These are phyloP conservation scores for Iris macrosiphon DNA, from an alignment of 106 monocot genomes.

Conservation along the genomic window DNA sequence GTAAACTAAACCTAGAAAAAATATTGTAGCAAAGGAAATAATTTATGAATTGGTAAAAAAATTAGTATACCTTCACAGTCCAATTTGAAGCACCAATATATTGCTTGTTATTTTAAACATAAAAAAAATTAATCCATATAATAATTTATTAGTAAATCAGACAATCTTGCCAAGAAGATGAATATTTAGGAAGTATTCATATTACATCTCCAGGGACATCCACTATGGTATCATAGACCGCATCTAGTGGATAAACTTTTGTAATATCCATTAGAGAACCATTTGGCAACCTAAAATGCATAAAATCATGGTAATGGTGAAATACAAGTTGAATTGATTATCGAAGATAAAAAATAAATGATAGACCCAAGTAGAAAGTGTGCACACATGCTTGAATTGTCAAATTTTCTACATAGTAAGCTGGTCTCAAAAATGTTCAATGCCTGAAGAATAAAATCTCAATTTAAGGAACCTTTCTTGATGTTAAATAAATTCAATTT, in stretches of 20 bases:
- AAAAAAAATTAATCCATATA: neutral
- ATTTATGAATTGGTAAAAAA: too few relatives aligned
- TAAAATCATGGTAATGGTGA: too few relatives aligned
- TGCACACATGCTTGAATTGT: constrained; percentile 66
- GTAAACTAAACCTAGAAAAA: too few relatives aligned
- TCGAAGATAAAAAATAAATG: too few relatives aligned
- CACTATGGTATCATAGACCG: constrained; percentile 79
- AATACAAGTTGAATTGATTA: too few relatives aligned
- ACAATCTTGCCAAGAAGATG: too few relatives aligned
- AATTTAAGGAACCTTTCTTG: neutral
- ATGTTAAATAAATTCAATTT: neutral
- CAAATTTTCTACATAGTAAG: constrained; percentile 89
- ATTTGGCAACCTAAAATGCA: constrained; percentile 89
- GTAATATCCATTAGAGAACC: constrained; percentile 86
- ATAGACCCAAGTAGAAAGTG: neutral
- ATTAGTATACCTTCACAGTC: constrained; percentile 77
- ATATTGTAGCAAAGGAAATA: too few relatives aligned
- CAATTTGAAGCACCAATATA: constrained; percentile 88
- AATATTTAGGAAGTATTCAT: too few relatives aligned
- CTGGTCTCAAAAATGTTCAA: constrained; percentile 96
- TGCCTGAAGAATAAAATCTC: constrained; percentile 37
- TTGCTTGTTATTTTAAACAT: constrained; percentile 86
- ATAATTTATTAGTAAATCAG: neutral
- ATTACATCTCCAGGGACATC: constrained; percentile 96
- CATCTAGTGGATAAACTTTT: constrained; percentile 92